Base-by-base conservation (phyloP, 2,329 filamentous ascomycete species). In the Sporothrix globosa region DNA sequence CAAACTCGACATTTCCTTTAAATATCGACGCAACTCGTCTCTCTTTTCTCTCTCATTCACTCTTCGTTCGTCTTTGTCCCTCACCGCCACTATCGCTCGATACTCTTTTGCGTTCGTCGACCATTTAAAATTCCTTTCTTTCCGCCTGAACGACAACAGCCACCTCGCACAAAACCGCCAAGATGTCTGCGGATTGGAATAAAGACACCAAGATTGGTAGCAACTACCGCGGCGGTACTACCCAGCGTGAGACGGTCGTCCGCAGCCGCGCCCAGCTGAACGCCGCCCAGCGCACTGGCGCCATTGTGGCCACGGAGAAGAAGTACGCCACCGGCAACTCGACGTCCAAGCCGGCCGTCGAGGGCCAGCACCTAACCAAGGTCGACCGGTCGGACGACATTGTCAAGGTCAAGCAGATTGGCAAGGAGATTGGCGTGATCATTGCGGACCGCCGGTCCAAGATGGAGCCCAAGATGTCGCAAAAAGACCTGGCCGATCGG, bases 301-400 rank as follows among this genome's bases (percentile, higher is more conserved):
- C 87, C 71, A 81, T 96, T 76, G 81, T 97, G 74, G 86, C 85
- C 72, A 97, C 95, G 0, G 95, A 99, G 85, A 99, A 99, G 92
- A 99, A 99, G 81, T 89, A 79, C 79, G 83, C 87, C 65, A 87
- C 88, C 71, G 89, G 90, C 80, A 98, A 98, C 80, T 80, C 90
- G 83, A 79, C 84, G 74, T 82, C 84, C 77, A 85, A 84, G 78
- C 74, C 82, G 72, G 83, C 82, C 73, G 85, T 85, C 75, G 95
- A 98, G 83, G 96, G 96, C 76, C 96, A 99, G 84, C 94, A 92
- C 79, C 87, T 98, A 75, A 98, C 96, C 75, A 97, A 98, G 86
- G 94, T 99, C 81, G 96, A 98, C 86, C 94, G 95, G 76, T 90
- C 90, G 80, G 94, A 98, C 85, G 96, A 97, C 80, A 97, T 97